Conservation (phyloP, 2,329 filamentous ascomycete genomes). For the Diaporthe velutina region DNA sequence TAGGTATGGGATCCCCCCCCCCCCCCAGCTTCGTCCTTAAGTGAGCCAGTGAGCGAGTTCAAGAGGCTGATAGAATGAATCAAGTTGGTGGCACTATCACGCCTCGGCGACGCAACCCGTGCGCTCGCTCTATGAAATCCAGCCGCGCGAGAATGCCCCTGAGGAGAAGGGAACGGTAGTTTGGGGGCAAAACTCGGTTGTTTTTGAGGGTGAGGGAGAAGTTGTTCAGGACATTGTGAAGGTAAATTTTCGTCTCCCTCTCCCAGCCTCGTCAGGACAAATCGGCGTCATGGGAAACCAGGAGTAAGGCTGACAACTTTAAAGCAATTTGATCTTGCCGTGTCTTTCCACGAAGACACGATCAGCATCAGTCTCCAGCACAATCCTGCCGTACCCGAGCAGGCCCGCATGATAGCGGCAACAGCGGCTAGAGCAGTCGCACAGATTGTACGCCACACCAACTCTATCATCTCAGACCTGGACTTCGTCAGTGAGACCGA, state of each 20-base stretch:
- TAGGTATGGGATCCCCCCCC: background rate
- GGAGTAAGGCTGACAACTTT: background rate
- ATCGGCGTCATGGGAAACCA: background rate
- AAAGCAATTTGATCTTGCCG: background rate
- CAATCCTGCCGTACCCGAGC: background rate
- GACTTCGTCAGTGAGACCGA: background rate
- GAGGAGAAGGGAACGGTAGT: background rate
- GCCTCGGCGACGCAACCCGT: background rate
- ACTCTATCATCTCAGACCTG: background rate
- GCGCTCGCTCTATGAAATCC: background rate
- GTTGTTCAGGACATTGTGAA: background rate
- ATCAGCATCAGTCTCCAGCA: background rate
- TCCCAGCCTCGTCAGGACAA: background rate
- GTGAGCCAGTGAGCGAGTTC: background rate
- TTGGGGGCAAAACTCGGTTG: background rate
- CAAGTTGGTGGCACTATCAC: background rate
- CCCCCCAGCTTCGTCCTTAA: background rate
- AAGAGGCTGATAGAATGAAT: background rate
- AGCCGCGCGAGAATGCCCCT: background rate
- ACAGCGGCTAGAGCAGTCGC: background rate
- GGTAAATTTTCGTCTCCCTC: background rate
- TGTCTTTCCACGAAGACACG: background rate
- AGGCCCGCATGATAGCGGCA: background rate
- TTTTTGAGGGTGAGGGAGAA: background rate
- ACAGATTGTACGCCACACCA: background rate